Conservation (phyloP, 2,329 filamentous ascomycete species). For the Colletotrichum sp. region DNA sequence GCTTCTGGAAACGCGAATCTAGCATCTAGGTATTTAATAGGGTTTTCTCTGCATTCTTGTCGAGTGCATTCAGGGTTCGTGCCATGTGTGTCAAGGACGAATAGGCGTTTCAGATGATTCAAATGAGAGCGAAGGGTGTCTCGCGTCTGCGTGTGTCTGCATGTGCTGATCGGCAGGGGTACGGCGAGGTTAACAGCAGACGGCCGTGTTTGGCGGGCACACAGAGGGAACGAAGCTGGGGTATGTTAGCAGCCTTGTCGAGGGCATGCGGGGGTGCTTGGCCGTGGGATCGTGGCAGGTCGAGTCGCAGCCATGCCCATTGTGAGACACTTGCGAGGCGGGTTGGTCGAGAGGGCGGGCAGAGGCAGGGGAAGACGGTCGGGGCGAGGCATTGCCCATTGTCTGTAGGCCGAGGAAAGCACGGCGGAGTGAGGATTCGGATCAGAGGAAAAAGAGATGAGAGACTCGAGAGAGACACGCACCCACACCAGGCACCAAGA, state of each 20-base stretch:
- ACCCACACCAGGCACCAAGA: background rate
- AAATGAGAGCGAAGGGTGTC: background rate
- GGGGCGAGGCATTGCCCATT: background rate
- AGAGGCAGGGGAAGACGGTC: background rate
- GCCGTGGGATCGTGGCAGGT: background rate
- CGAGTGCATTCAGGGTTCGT: background rate
- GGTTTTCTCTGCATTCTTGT: background rate
- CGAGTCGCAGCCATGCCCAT: constrained; percentile 1
- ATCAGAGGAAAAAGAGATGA: background rate
- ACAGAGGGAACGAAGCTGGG: background rate
- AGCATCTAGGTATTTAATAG: constrained; percentile 10
- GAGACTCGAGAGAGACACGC: background rate
- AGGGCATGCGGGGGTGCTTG: background rate
- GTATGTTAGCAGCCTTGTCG: background rate
- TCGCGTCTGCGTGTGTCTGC: background rate
- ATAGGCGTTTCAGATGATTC: constrained; percentile 11
- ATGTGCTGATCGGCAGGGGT: background rate
- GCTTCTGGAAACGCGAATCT: constrained; percentile 1
- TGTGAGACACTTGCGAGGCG: constrained; percentile 11
- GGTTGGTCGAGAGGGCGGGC: background rate
- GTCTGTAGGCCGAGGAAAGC: background rate
- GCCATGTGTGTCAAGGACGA: constrained; percentile 11
- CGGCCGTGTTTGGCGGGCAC: too few species aligned
- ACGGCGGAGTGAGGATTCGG: background rate
- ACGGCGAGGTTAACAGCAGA: background rate